Evolutionary conservation across 192 early-diverging fungal genomes (phyloP).

Genomic region (Mortierella claussenii): DNA sequence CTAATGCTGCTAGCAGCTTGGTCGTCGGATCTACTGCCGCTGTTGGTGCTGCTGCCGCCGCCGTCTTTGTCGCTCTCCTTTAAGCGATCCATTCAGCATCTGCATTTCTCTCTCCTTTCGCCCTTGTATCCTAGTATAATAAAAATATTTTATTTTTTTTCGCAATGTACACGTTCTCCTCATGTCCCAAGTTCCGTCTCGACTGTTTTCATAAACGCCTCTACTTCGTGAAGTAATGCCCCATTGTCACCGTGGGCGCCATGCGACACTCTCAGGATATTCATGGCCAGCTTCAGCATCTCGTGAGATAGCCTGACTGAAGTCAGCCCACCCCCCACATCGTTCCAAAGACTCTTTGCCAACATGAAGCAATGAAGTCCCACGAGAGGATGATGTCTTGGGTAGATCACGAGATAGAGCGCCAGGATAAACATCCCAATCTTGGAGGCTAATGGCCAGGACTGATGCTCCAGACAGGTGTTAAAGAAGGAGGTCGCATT

Average conservation of each 20-base stretch:
- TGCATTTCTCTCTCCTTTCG: too few species aligned
- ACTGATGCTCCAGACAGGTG: slow-evolving; percentile 50
- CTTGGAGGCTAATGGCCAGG: slow-evolving; percentile 52
- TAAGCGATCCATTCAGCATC: too few species aligned
- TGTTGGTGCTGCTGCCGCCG: slow-evolving; percentile 16
- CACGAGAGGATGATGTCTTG: slow-evolving; percentile 60
- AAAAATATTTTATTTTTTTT: too few species aligned
- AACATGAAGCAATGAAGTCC: slow-evolving; percentile 57
- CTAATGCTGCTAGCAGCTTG: background rate
- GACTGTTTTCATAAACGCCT: slow-evolving; percentile 34
- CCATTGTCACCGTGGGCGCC: slow-evolving; percentile 23
- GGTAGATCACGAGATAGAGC: slow-evolving; percentile 60
- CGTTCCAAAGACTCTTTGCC: slow-evolving; percentile 63
- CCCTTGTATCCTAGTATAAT: too few species aligned
- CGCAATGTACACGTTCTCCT: background rate
- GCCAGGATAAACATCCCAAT: slow-evolving; percentile 58
- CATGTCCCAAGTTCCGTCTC: slow-evolving; percentile 30
- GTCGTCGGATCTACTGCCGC: too few species aligned
- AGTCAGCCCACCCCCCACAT: slow-evolving; percentile 34
- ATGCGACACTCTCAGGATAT: slow-evolving; percentile 40
- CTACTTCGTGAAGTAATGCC: slow-evolving; percentile 23
- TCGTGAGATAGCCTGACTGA: slow-evolving; percentile 44
- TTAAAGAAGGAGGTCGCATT: slow-evolving; percentile 53
- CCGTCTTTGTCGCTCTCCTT: slow-evolving; percentile 16
- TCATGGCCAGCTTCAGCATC: slow-evolving; percentile 15